Evolutionary conservation across 371 early-diverging fungal species (phyloP), one percentile per base, ranked within the genome.

Genomic region (Encephalitozoon romaleae): DNA sequence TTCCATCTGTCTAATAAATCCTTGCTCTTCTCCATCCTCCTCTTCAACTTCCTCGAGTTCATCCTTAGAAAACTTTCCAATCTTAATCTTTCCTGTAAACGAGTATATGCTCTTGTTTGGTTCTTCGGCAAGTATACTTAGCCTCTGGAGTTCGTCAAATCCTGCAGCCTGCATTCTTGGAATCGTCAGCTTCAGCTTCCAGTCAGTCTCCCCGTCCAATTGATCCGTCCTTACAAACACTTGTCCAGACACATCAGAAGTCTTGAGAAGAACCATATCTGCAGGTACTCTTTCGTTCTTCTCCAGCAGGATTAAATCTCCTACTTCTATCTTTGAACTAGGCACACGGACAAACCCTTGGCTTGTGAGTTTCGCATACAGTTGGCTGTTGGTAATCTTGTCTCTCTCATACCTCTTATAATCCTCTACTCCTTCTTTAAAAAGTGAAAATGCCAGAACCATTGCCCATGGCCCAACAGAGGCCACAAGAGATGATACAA

Each of bases 221-320:
- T 98, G 98, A 86, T 98, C 98, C 2, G 99, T 98, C 55, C 96
- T 87, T 80, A 98, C 92, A 86, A 97, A 98, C 72, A 94, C 90
- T 15, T 95, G 89, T 0, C 96, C 96, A 11, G 54, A 64, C 12
- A 84, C 86, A 72, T 95, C 95, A 0, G 89, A 88, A 9, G 94
- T 92, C 49, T 93, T 87, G 66, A 96, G 79, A 9, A 80, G 47
- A 18, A 76, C 67, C 38, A 76, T 78, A 86, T 96, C 97, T 5
- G 96, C 96, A 1, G 98, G 98, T 0, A 97, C 89, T 77, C 93
- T 85, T 81, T 95, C 91, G 82, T 96, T 90, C 81, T 96, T 95
- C 34, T 89, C 85, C 23, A 98, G 86, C 11, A 90, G 72, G 28
- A 97, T 87, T 72, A 96, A 76, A 81, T 98, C 95, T 9, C 99